Percentiles rank a stretch among this genome's conserved stretches.
These are phyloP conservation scores for Salvia splendens DNA, from an alignment of 257 asterid genomes.

Conservation along the genomic window DNA sequence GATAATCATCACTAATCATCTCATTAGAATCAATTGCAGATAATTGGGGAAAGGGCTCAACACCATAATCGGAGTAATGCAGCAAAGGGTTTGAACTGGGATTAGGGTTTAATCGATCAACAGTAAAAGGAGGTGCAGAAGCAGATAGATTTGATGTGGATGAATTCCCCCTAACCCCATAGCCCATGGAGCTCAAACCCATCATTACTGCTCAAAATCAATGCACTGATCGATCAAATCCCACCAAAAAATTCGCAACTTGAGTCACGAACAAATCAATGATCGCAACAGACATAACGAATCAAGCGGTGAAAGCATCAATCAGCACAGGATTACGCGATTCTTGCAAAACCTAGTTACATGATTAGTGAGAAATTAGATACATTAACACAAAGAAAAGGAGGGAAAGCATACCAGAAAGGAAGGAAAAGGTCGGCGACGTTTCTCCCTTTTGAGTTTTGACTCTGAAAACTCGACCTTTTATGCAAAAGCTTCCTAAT, in stretches of 20 bases:
- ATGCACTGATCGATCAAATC: conserved; percentile 44
- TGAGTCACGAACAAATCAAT: conserved; percentile 16
- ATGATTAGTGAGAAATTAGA: conserved; percentile 4
- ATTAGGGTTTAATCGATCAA: conserved; percentile 64
- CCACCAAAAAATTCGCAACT: conserved; percentile 23
- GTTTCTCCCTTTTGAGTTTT: background rate
- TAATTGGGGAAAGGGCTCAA: conserved; percentile 46
- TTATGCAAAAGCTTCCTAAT: background rate
- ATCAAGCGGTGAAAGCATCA: conserved; percentile 9
- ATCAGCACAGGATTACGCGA: conserved; percentile 7
- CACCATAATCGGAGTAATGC: conserved; percentile 49
- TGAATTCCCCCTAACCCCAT: conserved; percentile 52
- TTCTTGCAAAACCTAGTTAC: conserved; percentile 19
- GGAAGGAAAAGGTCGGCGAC: background rate
- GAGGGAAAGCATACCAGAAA: conserved; percentile 40
- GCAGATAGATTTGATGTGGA: conserved; percentile 80
- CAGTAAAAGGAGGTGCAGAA: conserved; percentile 94
- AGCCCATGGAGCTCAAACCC: conserved; percentile 63
- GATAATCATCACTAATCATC: conserved; percentile 43
- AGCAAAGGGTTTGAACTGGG: conserved; percentile 47
- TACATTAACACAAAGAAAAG: background rate
- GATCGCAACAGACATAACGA: conserved; percentile 10
- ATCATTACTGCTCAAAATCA: conserved; percentile 47
- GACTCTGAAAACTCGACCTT: conserved; percentile 23
- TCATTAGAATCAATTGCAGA: conserved; percentile 46